Base-by-base conservation (phyloP, 306 rosid species). In the Fagus crenata region DNA sequence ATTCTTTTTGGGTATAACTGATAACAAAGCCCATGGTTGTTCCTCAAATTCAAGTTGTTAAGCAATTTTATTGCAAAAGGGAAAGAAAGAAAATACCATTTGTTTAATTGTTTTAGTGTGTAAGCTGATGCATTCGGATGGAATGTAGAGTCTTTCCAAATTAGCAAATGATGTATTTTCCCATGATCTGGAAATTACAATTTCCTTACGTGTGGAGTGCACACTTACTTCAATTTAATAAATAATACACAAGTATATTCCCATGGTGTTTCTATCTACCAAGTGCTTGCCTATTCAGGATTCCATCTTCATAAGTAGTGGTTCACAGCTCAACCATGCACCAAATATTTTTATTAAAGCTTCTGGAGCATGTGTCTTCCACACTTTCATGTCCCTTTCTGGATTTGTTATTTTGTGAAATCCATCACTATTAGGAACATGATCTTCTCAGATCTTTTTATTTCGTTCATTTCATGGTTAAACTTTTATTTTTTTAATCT, bases 211-310 rank as follows among this genome's bases (percentile, higher is more conserved):
- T 63, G 69, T 63, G 42, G 69, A 63, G 42, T 13, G 69, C 69
- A 63, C 43, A 63, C 11, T 33, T 39, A 1, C 69, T 2, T 36
- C 43, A 35, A 59, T 63, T 14, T 35, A 13, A 63, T 33, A 28
- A 22, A 32, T 17, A 63, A 15, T n/a, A 5, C 2, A 3, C 0
- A 35, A 14, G 37, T 14, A 36, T 63, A 7, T 35, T 63, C 43
- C 42, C 69, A 35, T 14, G 2, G 3, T 14, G 42, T 13, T 63
- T 63, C 18, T 63, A 4, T 63, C 69, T 31, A 8, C 6, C 22
- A 14, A 36, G 69, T 63, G 69, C 69, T 36, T 7, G 2, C 18
- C 69, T 63, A 63, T 63, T 63, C 69, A 63, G 69, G 42, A 5
- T 35, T 28, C 69, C 69, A 63, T 36, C 9, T 63, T 15, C 1